Percentiles rank a stretch among this genome's conserved stretches.
Evolutionary conservation across 2,329 filamentous ascomycete genomes (phyloP).

Genomic region (Trichoderma gracile): DNA sequence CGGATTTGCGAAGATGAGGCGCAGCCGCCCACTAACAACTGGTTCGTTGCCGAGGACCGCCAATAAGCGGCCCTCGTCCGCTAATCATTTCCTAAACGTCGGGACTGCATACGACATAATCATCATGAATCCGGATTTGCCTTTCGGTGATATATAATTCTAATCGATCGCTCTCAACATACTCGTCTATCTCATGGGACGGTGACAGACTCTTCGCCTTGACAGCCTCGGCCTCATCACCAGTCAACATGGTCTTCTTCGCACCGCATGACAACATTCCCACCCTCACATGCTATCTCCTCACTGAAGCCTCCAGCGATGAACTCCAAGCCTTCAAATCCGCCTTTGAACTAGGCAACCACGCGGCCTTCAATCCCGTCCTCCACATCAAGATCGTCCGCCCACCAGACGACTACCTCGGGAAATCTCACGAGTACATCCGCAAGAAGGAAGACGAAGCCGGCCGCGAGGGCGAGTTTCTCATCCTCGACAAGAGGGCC

Average conservation of each 20-base stretch:
- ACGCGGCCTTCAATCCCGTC: slow-evolving; percentile 28
- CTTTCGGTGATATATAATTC: neutral
- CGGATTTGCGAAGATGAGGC: slow-evolving; percentile 6
- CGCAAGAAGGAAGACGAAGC: slow-evolving; percentile 30
- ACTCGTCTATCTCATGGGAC: no score
- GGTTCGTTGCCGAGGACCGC: neutral
- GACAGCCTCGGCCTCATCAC: no score
- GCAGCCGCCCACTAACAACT: neutral
- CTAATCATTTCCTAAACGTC: slow-evolving; percentile 1
- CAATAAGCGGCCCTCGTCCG: slow-evolving; percentile 1
- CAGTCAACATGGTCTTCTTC: slow-evolving; percentile 7
- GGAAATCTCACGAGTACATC: slow-evolving; percentile 30
- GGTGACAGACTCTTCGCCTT: no score
- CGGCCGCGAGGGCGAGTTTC: slow-evolving; percentile 27
- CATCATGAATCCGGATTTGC: neutral
- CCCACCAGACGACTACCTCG: slow-evolving; percentile 28
- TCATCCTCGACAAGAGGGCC: slow-evolving; percentile 29
- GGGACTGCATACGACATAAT: neutral
- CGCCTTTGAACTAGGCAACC: slow-evolving; percentile 30
- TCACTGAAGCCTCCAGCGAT: neutral
- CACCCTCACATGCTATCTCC: slow-evolving; percentile 11
- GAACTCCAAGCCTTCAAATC: slow-evolving; percentile 26
- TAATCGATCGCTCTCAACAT: no score
- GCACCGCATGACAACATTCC: neutral
- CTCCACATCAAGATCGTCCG: slow-evolving; percentile 31